Evolutionary conservation across 805 yeast species (phyloP).

Genomic region (Pichia membranifaciens): DNA sequence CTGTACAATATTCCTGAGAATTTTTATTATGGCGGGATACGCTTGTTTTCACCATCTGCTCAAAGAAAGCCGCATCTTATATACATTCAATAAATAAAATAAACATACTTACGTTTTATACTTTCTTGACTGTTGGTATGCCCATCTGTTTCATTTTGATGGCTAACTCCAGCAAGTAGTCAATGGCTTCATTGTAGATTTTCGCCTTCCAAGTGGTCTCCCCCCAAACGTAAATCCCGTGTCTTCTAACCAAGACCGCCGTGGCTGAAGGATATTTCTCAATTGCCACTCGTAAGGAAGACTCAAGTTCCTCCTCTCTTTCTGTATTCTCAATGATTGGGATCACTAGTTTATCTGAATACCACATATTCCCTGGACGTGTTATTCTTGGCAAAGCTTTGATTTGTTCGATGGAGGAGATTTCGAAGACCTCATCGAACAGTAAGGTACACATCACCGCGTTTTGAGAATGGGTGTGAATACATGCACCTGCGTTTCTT

Average conservation of each 20-base stretch:
- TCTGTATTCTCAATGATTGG: slow-evolving; percentile 92
- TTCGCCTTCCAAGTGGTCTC: slow-evolving; percentile 89
- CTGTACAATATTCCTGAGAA: too few relatives aligned
- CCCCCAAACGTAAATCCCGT: slow-evolving; percentile 97
- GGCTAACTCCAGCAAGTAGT: slow-evolving; percentile 79
- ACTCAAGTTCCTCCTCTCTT: slow-evolving; percentile 77
- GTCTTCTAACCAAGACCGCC: slow-evolving; percentile 87
- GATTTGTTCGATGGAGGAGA: slow-evolving; percentile 82
- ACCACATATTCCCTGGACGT: slow-evolving; percentile 62
- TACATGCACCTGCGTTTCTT: slow-evolving; percentile 83
- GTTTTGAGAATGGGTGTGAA: slow-evolving; percentile 87
- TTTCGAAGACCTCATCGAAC: slow-evolving; percentile 64
- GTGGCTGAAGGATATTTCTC: slow-evolving; percentile 67
- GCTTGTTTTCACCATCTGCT: too few relatives aligned
- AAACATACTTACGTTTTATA: too few relatives aligned
- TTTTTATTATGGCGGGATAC: too few relatives aligned
- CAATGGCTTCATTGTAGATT: slow-evolving; percentile 87
- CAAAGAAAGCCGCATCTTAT: too few relatives aligned
- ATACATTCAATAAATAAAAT: too few relatives aligned
- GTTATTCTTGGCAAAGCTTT: slow-evolving; percentile 77
- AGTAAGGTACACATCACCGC: slow-evolving; percentile 79
- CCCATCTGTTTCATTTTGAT: slow-evolving; percentile 73
- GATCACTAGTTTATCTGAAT: slow-evolving; percentile 68
- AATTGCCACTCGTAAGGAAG: slow-evolving; percentile 57
- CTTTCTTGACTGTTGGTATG: slow-evolving; percentile 41